Base-by-base conservation (phyloP, 1,284 basidiomycete genomes). In the Leccinum subrobustum region DNA sequence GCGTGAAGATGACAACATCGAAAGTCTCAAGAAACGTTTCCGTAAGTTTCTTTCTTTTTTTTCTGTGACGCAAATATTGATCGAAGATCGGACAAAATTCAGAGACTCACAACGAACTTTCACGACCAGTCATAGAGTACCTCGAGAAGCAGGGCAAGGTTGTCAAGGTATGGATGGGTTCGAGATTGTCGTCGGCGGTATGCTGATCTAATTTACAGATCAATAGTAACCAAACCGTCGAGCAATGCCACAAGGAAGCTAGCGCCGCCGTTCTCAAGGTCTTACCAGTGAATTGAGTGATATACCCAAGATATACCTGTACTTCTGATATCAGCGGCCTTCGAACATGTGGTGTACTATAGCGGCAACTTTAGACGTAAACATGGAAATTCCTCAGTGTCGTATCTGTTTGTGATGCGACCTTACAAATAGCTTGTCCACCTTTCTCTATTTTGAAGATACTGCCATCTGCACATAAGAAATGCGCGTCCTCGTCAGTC, bases 1-100 rank as follows among this genome's bases (percentile, higher is more conserved):
- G 18, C 83, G 97, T 31, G 93, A 94, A 69, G 97, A 99, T 70
- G 97, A 99, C 75, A 99, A 99, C 74, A 68, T 70, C 23, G 95
- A 98, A 77, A 95, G 89, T 73, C 98, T 99, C 79, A 91, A 87
- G 78, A 99, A 99, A 79, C 91, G 97, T 12, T 98, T 99, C 82
- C 80, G 94, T 92, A 73, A 54, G 90, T 81, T 81, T 47, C 6
- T 35, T 35, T 8, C 47, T 50, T 25, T 18, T 18, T 31, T 56
- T 18, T 35, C 14, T n/a, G 25, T 29, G 27, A n/a, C 20, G 16
- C 60, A 3, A 11, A 31, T 20, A 58, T 54, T 52, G 56, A 31
- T 35, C 54, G 47, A 59, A 57, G 60, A 48, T 37, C 56, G 27
- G 62, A 56, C 20, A 23, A 27, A 29, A 18, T 56, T 12, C 62